phyloP scores from a whole-genome alignment of 176 grass and related monocot genomes.

The Lolium rigidum region DNA sequence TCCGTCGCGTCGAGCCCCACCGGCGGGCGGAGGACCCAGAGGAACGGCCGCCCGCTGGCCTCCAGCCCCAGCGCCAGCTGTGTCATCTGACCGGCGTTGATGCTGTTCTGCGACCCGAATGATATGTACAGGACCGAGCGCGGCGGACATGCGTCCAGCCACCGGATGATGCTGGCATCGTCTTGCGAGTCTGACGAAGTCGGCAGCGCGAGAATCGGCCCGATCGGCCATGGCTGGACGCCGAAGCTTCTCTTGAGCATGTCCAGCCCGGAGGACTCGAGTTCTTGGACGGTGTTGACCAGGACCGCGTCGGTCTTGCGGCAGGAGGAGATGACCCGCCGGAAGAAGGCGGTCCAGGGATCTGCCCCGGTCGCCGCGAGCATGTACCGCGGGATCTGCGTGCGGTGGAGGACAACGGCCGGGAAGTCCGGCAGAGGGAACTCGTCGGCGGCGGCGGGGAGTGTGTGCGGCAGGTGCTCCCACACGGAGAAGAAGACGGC shows the following conservation, averaged over 20 bases:
- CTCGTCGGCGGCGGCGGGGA: constrained; percentile 35
- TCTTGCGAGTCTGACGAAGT: neutral
- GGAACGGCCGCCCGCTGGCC: constrained; percentile 54
- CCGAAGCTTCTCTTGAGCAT: constrained; percentile 46
- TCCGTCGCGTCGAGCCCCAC: constrained; percentile 47
- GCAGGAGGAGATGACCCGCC: constrained; percentile 25
- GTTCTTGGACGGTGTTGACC: constrained; percentile 64
- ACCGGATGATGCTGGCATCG: constrained; percentile 29
- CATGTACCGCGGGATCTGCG: constrained; percentile 51
- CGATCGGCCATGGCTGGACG: constrained; percentile 43
- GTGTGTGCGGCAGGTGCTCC: constrained; percentile 54
- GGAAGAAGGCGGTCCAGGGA: constrained; percentile 59
- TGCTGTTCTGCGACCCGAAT: constrained; percentile 69
- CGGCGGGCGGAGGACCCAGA: constrained; percentile 65
- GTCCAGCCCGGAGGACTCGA: constrained; percentile 53
- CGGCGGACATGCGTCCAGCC: constrained; percentile 54
- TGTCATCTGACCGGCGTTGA: constrained; percentile 54
- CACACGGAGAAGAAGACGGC: constrained; percentile 57
- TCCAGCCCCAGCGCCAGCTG: constrained; percentile 64
- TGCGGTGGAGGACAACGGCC: constrained; percentile 51
- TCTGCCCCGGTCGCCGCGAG: constrained; percentile 40
- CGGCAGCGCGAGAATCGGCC: constrained; percentile 45
- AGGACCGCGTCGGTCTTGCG: constrained; percentile 48
- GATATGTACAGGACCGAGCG: constrained; percentile 63
- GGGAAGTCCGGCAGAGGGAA: constrained; percentile 55